These are phyloP conservation scores for Furcasterigmium furcatum DNA, from an alignment of 2,329 filamentous ascomycete genomes.

Conservation along the genomic window DNA sequence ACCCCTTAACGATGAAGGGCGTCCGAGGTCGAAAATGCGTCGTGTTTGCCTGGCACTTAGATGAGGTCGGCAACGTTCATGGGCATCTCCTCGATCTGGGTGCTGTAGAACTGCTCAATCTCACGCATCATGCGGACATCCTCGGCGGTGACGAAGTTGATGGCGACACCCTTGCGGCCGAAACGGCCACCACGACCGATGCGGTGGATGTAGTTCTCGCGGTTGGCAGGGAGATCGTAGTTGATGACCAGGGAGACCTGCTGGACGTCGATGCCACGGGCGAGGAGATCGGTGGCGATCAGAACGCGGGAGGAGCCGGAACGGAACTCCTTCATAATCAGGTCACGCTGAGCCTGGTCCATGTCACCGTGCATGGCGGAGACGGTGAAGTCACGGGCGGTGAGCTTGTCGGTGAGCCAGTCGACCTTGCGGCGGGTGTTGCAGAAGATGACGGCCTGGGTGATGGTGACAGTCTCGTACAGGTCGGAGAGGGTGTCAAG, in stretches of 20 bases:
- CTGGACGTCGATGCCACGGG: constrained; percentile 99
- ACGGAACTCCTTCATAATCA: constrained; percentile 99
- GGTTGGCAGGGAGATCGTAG: constrained; percentile 98
- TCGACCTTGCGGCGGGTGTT: constrained; percentile 99
- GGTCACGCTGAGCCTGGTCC: constrained; percentile 95
- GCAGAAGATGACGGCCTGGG: constrained; percentile 99
- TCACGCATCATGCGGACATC: constrained; percentile 99
- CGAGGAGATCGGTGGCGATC: constrained; percentile 95
- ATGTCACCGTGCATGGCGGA: constrained; percentile 99
- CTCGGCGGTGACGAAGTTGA: constrained; percentile 99
- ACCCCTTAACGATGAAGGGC: constrained; percentile 5
- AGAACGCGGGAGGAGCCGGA: constrained; percentile 97
- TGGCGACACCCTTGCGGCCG: constrained; percentile 99
- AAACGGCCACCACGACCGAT: constrained; percentile 99
- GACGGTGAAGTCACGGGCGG: constrained; percentile 97
- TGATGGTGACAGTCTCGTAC: constrained; percentile 99
- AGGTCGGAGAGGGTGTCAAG: constrained; percentile 97
- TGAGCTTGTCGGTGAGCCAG: constrained; percentile 99
- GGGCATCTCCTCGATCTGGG: constrained; percentile 99
- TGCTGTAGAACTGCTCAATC: constrained; percentile 99
- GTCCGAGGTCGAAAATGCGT: constrained; percentile 6
- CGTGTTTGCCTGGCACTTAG: constrained; percentile 37
- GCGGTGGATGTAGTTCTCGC: constrained; percentile 99
- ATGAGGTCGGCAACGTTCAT: constrained; percentile 84
- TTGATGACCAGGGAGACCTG: constrained; percentile 99